A percentile compares a stretch with the other conserved stretches of the same genome.
Conservation (phyloP, 805 yeast genomes). For the Starmerella stellata region DNA sequence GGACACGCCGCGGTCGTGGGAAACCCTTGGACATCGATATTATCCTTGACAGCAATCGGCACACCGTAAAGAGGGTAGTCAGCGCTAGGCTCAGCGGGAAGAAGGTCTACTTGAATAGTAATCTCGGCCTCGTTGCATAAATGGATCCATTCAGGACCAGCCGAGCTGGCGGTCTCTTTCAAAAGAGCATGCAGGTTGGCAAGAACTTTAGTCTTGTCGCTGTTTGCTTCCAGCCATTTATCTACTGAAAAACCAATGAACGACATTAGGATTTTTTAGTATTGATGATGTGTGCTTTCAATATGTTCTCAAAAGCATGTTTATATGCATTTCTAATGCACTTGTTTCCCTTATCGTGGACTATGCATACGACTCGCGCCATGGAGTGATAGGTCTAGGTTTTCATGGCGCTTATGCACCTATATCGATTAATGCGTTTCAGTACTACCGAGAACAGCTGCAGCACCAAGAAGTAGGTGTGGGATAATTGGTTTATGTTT, state of each 20-base stretch:
- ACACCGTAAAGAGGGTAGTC: constrained; percentile 64
- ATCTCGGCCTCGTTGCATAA: constrained; percentile 46
- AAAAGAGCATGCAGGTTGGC: constrained; percentile 6
- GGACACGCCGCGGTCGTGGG: constrained; percentile 95
- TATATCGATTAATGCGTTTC: too few relatives aligned
- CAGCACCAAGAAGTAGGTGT: too few relatives aligned
- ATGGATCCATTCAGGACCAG: constrained; percentile 75
- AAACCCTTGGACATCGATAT: constrained; percentile 70
- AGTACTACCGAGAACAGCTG: too few relatives aligned
- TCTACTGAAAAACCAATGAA: constrained; percentile 10
- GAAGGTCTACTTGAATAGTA: constrained; percentile 55
- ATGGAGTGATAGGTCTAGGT: neutral
- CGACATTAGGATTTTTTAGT: constrained; percentile 1
- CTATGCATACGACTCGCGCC: neutral
- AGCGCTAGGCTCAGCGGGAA: constrained; percentile 21
- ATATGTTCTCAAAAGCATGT: too few relatives aligned
- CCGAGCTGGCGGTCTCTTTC: neutral
- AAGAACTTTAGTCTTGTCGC: constrained; percentile 2
- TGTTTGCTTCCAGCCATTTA: constrained; percentile 8
- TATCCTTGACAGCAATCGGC: constrained; percentile 87
- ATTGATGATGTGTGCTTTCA: too few relatives aligned
- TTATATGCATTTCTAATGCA: too few relatives aligned
- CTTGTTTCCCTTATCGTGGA: neutral
- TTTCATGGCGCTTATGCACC: neutral
- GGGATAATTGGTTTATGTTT: too few relatives aligned